A percentile compares a stretch with the other conserved stretches of the same genome.
Conservation (phyloP, 208 protist species). For the Trypanosoma congolense region DNA sequence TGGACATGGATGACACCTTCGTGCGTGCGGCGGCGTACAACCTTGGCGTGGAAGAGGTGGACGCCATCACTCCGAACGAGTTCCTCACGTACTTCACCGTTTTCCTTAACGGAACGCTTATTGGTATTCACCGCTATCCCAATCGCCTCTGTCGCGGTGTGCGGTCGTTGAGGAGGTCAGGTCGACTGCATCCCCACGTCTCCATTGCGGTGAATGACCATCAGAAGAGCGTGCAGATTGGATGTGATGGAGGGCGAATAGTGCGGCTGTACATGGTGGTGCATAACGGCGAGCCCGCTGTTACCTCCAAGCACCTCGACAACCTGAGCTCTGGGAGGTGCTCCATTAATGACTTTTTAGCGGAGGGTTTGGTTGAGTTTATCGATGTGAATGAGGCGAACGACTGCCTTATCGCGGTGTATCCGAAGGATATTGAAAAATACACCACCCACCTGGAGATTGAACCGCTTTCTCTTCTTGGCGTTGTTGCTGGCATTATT, state of each 20-base stretch:
- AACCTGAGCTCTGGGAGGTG: conserved; percentile 39
- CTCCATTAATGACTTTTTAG: conserved; percentile 88
- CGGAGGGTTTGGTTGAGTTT: conserved; percentile 96
- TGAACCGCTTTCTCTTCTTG: conserved; percentile 86
- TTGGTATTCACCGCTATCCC: conserved; percentile 86
- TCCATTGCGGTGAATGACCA: conserved; percentile 75
- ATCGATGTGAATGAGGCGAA: conserved; percentile 99
- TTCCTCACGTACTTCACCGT: conserved; percentile 74
- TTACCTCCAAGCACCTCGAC: conserved; percentile 62
- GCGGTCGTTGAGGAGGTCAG: conserved; percentile 63
- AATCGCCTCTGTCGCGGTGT: conserved; percentile 71
- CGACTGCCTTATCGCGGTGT: conserved; percentile 95
- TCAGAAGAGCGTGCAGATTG: conserved; percentile 75
- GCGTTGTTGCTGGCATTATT: conserved; percentile 95
- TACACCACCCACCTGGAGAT: conserved; percentile 92
- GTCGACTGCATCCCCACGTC: conserved; percentile 80
- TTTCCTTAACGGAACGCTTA: conserved; percentile 78
- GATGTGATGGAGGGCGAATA: conserved; percentile 85
- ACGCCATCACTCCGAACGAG: conserved; percentile 60
- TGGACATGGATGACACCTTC: conserved; percentile 91
- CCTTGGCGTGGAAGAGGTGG: conserved; percentile 81
- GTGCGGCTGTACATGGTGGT: conserved; percentile 79
- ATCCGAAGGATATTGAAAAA: conserved; percentile 77
- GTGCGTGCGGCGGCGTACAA: conserved; percentile 67
- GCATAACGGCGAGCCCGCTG: conserved; percentile 39